Evolutionary conservation across 768 basidiomycete species (phyloP).

Genomic region (Leucocoprinus leucothites): DNA sequence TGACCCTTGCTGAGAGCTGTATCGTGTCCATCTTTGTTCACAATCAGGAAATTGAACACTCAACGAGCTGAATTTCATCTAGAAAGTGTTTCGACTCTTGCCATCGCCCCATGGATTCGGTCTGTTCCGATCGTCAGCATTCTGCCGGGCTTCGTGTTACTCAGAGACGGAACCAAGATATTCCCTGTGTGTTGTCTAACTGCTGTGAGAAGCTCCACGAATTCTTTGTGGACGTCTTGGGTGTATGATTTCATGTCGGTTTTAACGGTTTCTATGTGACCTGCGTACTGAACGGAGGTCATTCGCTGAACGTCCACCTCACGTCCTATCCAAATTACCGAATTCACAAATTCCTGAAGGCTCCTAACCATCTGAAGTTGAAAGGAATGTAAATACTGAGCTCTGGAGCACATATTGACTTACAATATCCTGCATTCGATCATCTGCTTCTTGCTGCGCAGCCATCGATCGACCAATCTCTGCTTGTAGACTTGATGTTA

Average conservation of each 20-base stretch:
- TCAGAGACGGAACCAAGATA: background rate
- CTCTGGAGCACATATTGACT: background rate
- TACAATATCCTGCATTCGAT: slow-evolving; percentile 1
- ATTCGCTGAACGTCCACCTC: background rate
- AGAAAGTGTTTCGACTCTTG: background rate
- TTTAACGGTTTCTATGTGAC: slow-evolving; percentile 4
- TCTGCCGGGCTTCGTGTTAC: background rate
- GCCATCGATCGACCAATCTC: background rate
- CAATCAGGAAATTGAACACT: background rate
- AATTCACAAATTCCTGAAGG: background rate
- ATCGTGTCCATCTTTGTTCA: background rate
- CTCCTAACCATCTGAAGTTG: background rate
- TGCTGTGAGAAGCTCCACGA: background rate
- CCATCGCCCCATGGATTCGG: slow-evolving; percentile 1
- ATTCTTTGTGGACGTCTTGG: background rate
- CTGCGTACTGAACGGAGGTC: slow-evolving; percentile 4
- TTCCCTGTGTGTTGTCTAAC: background rate
- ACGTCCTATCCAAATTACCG: background rate
- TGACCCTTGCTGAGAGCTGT: background rate
- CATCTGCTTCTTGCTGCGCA: background rate
- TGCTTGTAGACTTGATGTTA: background rate
- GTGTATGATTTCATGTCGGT: background rate
- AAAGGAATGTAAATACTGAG: background rate
- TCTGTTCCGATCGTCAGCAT: background rate
- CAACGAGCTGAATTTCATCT: slow-evolving; percentile 5